Base-by-base conservation (phyloP, 2,329 filamentous ascomycete genomes). In the Bretziella fagacearum region DNA sequence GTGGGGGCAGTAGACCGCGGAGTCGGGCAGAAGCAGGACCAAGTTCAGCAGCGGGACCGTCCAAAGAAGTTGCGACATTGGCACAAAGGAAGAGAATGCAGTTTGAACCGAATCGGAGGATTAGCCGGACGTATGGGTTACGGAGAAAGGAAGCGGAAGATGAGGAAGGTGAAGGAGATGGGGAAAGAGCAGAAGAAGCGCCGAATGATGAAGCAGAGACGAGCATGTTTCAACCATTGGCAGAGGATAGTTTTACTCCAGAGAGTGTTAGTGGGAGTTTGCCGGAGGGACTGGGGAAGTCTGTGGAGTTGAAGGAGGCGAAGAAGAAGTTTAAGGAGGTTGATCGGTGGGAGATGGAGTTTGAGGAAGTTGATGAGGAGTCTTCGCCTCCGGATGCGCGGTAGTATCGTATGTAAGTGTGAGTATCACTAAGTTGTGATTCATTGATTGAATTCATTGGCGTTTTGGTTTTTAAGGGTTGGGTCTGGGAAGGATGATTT, bases 321-420 rank as follows among this genome's bases (percentile, higher is more conserved):
- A 66, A 66, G 7, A 68, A 65, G 57, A 81, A 81, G 60, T 82
- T 82, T 55, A 68, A 72, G 58, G 77, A 81, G 60, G 78, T 82
- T 33, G 78, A 82, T 58, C 65, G 69, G 60, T 82, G 77, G 76
- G 68, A 78, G 60, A 61, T 82, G 51, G 74, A 76, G 44, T 82
- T 73, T 59, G 78, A 82, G 62, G 74, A 77, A 54, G 67, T 76
- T 18, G 68, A 71, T 58, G 67, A 66, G 51, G 25, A 27, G 44
- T 71, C 68, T 49, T 75, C 73, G 17, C 71, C 72, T 1, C 60
- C 61, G 30, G 65, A 67, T 53, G 71, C 66, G 35, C 64, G 71
- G 49, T 76, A 54, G 43, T 37, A n/a, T n/a, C n/a, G n/a, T n/a
- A n/a, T n/a, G n/a, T n/a, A n/a, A n/a, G n/a, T 25, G 13, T 2